These are phyloP conservation scores for Dothistroma pini DNA, from an alignment of 2,329 filamentous ascomycete species.

Conservation along the genomic window DNA sequence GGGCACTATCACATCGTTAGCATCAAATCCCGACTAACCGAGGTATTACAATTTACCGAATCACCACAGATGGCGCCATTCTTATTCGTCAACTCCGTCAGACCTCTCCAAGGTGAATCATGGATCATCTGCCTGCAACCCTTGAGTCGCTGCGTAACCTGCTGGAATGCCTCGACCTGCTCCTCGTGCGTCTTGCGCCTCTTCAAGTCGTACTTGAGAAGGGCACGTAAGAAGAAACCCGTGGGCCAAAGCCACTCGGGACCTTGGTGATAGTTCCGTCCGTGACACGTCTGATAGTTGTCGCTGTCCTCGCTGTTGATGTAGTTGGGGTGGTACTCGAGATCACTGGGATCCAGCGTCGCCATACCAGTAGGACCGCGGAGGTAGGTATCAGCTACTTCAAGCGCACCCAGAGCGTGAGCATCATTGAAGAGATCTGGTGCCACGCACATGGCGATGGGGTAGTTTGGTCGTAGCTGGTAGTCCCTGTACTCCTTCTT, in stretches of 20 bases:
- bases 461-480: conserved; percentile 89
- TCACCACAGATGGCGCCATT: conserved; percentile 78
- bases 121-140: conserved; percentile 83
- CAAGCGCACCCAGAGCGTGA: conserved; percentile 76
- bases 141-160: conserved; percentile 76
- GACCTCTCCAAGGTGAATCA: conserved; percentile 78
- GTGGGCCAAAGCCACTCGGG: conserved; percentile 99
- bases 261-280: conserved; percentile 95
- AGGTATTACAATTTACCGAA: conserved; percentile 61
- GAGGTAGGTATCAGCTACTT: conserved; percentile 72
- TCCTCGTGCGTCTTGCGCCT: conserved; percentile 64
- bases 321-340: conserved; percentile 94
- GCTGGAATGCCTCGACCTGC: conserved; percentile 85
- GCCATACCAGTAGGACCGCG: conserved; percentile 92
- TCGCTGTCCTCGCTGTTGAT: conserved; percentile 89
- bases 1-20: conserved; percentile 59
- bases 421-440: conserved; percentile 77
- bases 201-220: conserved; percentile 84
- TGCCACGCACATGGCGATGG: conserved; percentile 92
- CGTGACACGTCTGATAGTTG: conserved; percentile 89
- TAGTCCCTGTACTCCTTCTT: conserved; percentile 98
- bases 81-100: conserved; percentile 92
- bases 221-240: conserved; percentile 87
- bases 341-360: conserved; percentile 84
- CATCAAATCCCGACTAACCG: conserved; percentile 31